Evolutionary conservation across 176 grass and related monocot species (phyloP), one percentile per base, ranked within the genome.

Genomic region (Phoenix dactylifera): DNA sequence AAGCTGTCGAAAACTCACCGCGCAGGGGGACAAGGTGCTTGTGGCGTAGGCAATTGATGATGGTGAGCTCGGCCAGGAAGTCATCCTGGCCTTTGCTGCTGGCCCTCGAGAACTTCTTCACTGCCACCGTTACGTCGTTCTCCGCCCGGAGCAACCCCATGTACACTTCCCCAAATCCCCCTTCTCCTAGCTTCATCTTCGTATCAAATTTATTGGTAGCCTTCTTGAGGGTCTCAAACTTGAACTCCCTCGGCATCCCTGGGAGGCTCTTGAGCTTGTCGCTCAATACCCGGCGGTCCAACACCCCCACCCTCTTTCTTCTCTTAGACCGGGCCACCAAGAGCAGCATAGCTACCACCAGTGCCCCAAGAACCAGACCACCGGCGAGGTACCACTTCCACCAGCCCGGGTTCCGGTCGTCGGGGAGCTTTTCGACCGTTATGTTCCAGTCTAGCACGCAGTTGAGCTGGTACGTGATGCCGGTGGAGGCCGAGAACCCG

Each of bases 401-500:
- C 4, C 16, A 4, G 15, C 35, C 60, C 10, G 22, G 10, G 6
- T 17, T 18, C 15, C 18, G 16, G 12, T 39, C 60, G 7, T 39
- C 60, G 0, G 30, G 64, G 65, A 81, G 59, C 50, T 0, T 58
- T 25, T 98, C 84, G 22, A 98, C 78, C 60, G 85, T 88, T 60
- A 98, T 72, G 71, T 80, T 75, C 93, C 93, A 98, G 26, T 60
- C 70, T 16, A 59, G 60, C 44, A 98, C 79, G 79, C 87, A 89
- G 60, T 98, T 92, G 76, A 98, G 82, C 87, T 98, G 32, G 60
- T 89, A 86, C 2, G 1, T 18, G 5, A 4, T 51, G 26, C 93
- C 81, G 44, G 93, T 98, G 55, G 87, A 83, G 64, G 76, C 93
- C 24, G 93, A 76, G 84, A 98, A 98, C 56, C 93, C 93, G 63